Evolutionary conservation across 1,284 basidiomycete genomes (phyloP).

Genomic region (Puccinia polysora): DNA sequence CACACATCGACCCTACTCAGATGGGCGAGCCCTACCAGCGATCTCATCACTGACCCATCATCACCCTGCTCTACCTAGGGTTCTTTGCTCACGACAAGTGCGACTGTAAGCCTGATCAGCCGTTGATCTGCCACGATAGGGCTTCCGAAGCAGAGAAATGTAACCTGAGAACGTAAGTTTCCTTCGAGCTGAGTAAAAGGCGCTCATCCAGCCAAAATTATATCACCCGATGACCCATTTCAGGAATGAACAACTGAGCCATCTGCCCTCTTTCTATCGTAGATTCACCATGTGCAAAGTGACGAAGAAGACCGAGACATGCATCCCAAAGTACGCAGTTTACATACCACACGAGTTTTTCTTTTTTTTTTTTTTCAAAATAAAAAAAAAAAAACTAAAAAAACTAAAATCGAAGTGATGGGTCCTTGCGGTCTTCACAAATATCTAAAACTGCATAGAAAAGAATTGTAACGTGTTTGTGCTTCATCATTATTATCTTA

Average conservation of each 20-base stretch:
- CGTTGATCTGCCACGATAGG: constrained; percentile 10
- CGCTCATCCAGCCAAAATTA: not conserved
- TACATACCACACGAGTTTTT: not conserved
- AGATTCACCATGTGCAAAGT: constrained; percentile 41
- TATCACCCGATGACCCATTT: not conserved
- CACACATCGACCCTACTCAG: not conserved
- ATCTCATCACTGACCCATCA: not conserved
- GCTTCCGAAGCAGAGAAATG: constrained; percentile 35
- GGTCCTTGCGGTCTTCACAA: too few species aligned
- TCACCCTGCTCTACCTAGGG: constrained; percentile 4
- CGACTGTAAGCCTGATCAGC: not conserved
- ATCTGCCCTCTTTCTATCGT: not conserved
- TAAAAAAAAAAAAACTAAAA: not conserved
- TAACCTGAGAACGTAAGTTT: constrained; percentile 36
- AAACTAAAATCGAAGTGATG: not conserved
- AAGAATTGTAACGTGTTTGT: not conserved
- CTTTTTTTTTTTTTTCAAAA: not conserved
- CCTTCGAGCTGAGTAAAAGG: not conserved
- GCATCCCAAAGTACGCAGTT: constrained; percentile 28
- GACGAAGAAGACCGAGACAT: constrained; percentile 32
- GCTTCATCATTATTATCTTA: not conserved
- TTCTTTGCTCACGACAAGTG: constrained; percentile 41
- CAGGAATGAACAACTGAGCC: not conserved
- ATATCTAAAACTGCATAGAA: not conserved
- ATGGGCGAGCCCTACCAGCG: too few species aligned